Base-by-base conservation (phyloP, 257 asterid genomes). In the Salvia rosmarinus region DNA sequence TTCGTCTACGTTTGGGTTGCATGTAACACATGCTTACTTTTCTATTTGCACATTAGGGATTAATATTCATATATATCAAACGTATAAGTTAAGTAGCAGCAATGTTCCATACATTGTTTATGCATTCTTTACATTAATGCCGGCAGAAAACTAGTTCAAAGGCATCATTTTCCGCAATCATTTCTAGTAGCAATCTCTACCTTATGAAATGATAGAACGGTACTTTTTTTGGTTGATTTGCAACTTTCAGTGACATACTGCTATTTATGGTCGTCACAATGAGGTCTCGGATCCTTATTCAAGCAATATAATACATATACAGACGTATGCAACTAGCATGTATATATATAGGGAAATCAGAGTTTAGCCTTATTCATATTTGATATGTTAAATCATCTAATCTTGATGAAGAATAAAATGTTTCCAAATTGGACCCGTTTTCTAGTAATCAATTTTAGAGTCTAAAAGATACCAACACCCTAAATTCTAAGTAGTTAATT, bases 1-100 rank as follows among this genome's bases (percentile, higher is more conserved):
- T 75, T 30, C 6, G 9, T 70, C 20, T 77, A 73, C 77, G 79
- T 77, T 75, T 67, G 25, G 17, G 64, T 39, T 66, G 57, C 85
- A 71, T 78, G 81, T 67, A 47, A 56, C 64, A 71, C 72, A 74
- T 76, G 74, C 23, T 44, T 61, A 4, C 37, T 30, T 43, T 28
- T 4, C 11, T 46, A 42, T 66, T 9, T 68, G 10, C 44, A 73
- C 37, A 28, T 16, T 14, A 9, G 32, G 35, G 49, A 54, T 23
- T 12, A 0, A 56, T 0, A 2, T 39, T 1, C 12, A 39, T 39
- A 30, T 0, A 54, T 50, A 63, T 21, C 5, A 52, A 75, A 50
- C 75, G 74, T 75, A 25, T 71, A 75, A 25, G 28, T 71, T 64
- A 71, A 79, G 77, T 58, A 47, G 76, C 50, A 56, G 69, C 69